Evolutionary conservation across 2,329 filamentous ascomycete species (phyloP).

Genomic region (Rosellinia necatrix): DNA sequence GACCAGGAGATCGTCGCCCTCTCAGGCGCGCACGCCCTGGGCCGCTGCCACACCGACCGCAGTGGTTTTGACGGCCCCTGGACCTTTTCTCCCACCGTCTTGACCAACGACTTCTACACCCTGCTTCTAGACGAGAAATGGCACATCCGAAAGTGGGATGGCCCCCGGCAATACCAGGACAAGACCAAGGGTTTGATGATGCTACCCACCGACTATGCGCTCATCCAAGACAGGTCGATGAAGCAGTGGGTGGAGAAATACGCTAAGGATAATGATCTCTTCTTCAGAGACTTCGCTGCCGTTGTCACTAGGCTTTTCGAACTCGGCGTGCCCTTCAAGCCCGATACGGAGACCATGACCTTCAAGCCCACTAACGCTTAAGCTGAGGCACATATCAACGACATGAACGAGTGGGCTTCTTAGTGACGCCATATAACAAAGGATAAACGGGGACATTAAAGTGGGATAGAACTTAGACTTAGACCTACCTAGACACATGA

Average conservation of each 20-base stretch:
- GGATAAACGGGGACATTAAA: constrained; percentile 6
- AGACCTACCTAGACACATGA: constrained; percentile 23
- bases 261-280: constrained; percentile 85
- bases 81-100: constrained; percentile 87
- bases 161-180: constrained; percentile 82
- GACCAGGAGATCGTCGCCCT: constrained; percentile 96
- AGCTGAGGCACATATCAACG: constrained; percentile 26
- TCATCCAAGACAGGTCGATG: constrained; percentile 89
- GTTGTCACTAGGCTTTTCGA: constrained; percentile 86
- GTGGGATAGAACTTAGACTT: constrained; percentile 24
- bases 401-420: constrained; percentile 14
- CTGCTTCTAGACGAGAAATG: constrained; percentile 91
- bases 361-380: constrained; percentile 64
- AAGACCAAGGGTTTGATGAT: constrained; percentile 92
- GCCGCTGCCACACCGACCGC: constrained; percentile 87
- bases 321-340: constrained; percentile 86
- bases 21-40: constrained; percentile 81
- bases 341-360: constrained; percentile 62
- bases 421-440: constrained; percentile 25
- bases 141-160: constrained; percentile 89
- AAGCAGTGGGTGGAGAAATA: constrained; percentile 81
- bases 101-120: constrained; percentile 95
- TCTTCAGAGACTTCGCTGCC: constrained; percentile 90
- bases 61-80: constrained; percentile 88
- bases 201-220: constrained; percentile 88